Base-by-base conservation (phyloP, 768 basidiomycete genomes). In the Sarcodon aspratus region DNA sequence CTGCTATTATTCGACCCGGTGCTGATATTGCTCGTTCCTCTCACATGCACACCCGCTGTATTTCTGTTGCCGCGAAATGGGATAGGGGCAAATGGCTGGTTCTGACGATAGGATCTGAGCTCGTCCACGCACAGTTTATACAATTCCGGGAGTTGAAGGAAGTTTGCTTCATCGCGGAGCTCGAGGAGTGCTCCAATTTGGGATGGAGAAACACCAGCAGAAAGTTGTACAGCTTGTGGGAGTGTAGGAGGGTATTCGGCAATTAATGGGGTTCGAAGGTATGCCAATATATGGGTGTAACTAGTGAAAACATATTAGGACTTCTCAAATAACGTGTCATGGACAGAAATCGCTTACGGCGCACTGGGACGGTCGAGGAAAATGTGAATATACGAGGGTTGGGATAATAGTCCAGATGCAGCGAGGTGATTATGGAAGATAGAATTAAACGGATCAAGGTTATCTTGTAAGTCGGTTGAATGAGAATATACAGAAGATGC, bases 311-410 rank as follows among this genome's bases (percentile, higher is more conserved):
- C 32, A 33, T 9, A 17, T 11, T 9, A 31, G 11, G 5, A 36
- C 7, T 36, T 7, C 3, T 27, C 15, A 17, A 31, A 40, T 35
- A 33, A 35, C 9, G 47, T 18, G 17, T 12, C 36, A 36, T 6
- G n/a, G 21, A 11, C 12, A n/a, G 21, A 6, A 27, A 27, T 17
- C 9, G 74, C 86, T 70, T 64, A 89, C 85, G 88, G 82, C 32
- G 79, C 69, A 55, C 87, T 88, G 0, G 88, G 75, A 21, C 88
- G 72, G 59, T 92, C 88, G 18, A 92, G 68, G 65, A 92, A 92
- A 11, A 91, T 56, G 53, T 88, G 83, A 34, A 89, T 63, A 40
- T 63, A 69, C 35, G 66, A 65, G 6, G 75, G 69, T 2, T 70
- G 59, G 1, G 66, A 55, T 3, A 81, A 59, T 36, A 78, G 64